phyloP scores from a whole-genome alignment of 495 filamentous ascomycete species.

The Hypomontagnella monticulosa region DNA sequence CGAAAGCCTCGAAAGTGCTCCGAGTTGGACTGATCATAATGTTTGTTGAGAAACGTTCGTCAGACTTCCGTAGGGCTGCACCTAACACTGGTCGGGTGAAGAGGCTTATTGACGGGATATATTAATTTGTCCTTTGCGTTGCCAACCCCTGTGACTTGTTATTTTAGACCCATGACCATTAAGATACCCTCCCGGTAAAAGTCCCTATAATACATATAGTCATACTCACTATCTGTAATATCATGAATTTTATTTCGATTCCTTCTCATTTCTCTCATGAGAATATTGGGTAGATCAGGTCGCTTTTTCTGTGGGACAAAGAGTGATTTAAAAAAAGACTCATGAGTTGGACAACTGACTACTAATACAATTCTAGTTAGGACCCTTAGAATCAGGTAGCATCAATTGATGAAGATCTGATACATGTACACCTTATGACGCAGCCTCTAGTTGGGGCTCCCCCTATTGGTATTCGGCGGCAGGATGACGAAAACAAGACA shows the following conservation, averaged over 20 bases:
- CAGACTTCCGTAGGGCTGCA: conserved; percentile 23
- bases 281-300: too few species aligned
- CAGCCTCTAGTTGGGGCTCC: conserved; percentile 18
- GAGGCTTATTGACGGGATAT: conserved; percentile 22
- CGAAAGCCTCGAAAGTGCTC: conserved; percentile 21
- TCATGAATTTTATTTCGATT: too few species aligned
- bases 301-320: too few species aligned
- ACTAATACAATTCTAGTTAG: conserved; percentile 33
- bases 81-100: conserved; percentile 15
- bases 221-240: not conserved
- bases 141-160: conserved; percentile 19
- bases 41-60: conserved; percentile 30
- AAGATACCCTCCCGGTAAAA: conserved; percentile 6
- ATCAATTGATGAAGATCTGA: conserved; percentile 30
- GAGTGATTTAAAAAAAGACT: not conserved
- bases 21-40: conserved; percentile 14
- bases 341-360: not conserved
- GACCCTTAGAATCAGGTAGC: conserved; percentile 20
- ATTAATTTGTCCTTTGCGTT: conserved; percentile 27
- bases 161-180: conserved; percentile 11
- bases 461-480: conserved; percentile 12
- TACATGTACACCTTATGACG: conserved; percentile 37
- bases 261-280: too few species aligned
- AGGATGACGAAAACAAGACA: conserved; percentile 30
- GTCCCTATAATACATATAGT: not conserved